These are phyloP conservation scores for Hymenotorrendiella dingleyae DNA, from an alignment of 2,329 filamentous ascomycete genomes.

Conservation along the genomic window DNA sequence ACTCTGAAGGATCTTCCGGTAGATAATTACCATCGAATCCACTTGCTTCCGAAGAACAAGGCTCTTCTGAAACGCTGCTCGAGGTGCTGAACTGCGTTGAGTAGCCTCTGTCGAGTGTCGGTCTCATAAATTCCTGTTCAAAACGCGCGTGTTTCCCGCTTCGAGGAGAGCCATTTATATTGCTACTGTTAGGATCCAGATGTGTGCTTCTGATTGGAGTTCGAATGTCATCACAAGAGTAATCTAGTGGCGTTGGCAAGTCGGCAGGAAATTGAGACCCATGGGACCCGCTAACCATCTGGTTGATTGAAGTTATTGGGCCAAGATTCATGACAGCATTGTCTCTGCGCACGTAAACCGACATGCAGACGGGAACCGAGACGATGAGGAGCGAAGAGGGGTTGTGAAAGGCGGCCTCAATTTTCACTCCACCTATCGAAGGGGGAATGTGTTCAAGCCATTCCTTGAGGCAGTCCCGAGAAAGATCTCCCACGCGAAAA, in stretches of 20 bases:
- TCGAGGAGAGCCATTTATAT: conserved; percentile 9
- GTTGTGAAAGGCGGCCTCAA: conserved; percentile 21
- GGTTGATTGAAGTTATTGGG: conserved; percentile 19
- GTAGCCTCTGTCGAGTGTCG: conserved; percentile 6
- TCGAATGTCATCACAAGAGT: conserved; percentile 5
- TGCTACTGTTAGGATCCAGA: conserved; percentile 4
- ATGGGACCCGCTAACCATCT: conserved; percentile 10
- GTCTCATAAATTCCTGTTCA: conserved; percentile 6
- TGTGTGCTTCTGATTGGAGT: conserved; percentile 3
- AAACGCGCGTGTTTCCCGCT: conserved; percentile 8
- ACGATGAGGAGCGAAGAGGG: conserved; percentile 20
- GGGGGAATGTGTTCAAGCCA: conserved; percentile 18
- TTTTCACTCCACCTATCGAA: conserved; percentile 18
- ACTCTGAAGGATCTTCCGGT: no score
- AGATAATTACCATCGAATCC: conserved; percentile 8
- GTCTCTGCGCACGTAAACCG: conserved; percentile 19
- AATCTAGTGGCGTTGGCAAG: conserved; percentile 16
- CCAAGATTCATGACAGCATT: conserved; percentile 18
- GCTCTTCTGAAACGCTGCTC: conserved; percentile 15
- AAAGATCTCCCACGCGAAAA: conserved; percentile 13
- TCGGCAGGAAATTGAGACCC: conserved; percentile 11
- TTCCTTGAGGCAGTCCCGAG: conserved; percentile 16
- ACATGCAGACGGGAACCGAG: conserved; percentile 21
- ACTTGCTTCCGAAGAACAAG: neutral
- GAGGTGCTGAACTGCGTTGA: conserved; percentile 15